A percentile compares a stretch with the other conserved stretches of the same genome.
Evolutionary conservation across 768 basidiomycete species (phyloP).

Genomic region (Dioszegia crocea): DNA sequence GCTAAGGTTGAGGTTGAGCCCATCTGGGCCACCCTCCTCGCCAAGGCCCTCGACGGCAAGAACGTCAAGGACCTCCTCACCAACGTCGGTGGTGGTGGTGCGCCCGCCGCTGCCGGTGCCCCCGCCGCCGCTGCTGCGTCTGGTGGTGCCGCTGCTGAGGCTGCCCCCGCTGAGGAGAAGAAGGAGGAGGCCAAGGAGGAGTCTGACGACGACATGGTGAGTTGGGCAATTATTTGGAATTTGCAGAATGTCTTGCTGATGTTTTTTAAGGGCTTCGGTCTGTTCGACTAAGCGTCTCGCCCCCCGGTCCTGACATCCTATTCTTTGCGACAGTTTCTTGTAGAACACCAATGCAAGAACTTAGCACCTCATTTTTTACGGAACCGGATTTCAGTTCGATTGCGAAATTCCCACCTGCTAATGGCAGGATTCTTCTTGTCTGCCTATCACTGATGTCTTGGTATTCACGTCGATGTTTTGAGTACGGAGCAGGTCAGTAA

Average conservation of each 20-base stretch:
- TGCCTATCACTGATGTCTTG: no score
- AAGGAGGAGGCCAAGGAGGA: conserved; percentile 60
- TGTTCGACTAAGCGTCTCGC: conserved; percentile 68
- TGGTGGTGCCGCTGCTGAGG: conserved; percentile 59
- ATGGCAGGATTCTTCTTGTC: no score
- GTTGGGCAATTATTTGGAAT: conserved; percentile 5
- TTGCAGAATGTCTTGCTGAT: background rate
- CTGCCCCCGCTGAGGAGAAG: conserved; percentile 65
- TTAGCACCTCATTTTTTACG: background rate
- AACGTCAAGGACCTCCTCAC: conserved; percentile 92
- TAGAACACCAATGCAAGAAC: conserved; percentile 7
- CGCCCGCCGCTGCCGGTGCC: conserved; percentile 63
- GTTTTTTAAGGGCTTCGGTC: conserved; percentile 91
- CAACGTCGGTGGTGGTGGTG: conserved; percentile 90
- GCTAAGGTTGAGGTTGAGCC: conserved; percentile 84
- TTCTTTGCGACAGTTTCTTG: background rate
- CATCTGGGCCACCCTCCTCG: conserved; percentile 95
- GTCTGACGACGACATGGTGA: conserved; percentile 49
- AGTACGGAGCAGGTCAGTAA: no score
- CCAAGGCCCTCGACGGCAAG: conserved; percentile 97
- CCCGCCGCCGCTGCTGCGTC: conserved; percentile 59
- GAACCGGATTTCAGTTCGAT: background rate
- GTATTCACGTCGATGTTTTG: no score
- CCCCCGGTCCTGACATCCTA: background rate
- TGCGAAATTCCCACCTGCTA: no score